Percentiles rank a stretch among this genome's conserved stretches.
Conservation (phyloP, 2,329 filamentous ascomycete species). For the Aspergillus sp. region DNA sequence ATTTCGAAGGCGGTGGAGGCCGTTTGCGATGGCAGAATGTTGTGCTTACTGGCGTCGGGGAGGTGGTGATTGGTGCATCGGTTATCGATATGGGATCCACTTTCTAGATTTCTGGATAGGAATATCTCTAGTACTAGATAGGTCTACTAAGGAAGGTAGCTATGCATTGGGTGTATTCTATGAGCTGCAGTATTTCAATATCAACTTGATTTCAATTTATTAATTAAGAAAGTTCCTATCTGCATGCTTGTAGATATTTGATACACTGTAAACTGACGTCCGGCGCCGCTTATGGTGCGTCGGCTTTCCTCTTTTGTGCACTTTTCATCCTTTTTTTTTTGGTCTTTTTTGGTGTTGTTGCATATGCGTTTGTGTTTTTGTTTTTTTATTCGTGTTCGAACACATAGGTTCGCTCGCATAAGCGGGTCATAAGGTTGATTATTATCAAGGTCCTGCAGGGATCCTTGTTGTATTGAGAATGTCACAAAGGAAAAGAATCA, state of each 20-base stretch:
- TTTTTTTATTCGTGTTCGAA: too few relatives aligned
- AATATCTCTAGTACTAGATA: too few relatives aligned
- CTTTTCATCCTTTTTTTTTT: slow-evolving; percentile 1
- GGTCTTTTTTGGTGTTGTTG: background rate
- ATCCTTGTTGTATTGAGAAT: background rate
- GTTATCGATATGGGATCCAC: background rate
- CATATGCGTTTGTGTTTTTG: background rate
- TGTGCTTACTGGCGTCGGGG: slow-evolving; percentile 15
- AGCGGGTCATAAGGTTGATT: background rate
- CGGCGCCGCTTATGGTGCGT: too few relatives aligned
- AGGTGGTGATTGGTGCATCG: background rate
- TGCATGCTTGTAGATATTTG: too few relatives aligned
- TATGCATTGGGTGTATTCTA: too few relatives aligned
- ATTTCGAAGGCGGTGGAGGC: slow-evolving; percentile 23
- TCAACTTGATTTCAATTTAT: too few relatives aligned
- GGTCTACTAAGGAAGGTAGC: too few relatives aligned
- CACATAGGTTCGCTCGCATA: background rate
- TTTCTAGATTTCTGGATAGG: too few relatives aligned
- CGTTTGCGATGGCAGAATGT: background rate
- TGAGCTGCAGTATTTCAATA: too few relatives aligned
- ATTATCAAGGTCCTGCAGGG: background rate
- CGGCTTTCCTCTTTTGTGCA: background rate
- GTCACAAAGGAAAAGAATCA: background rate
- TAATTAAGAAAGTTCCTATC: too few relatives aligned
- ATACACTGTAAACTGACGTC: too few relatives aligned